These are phyloP conservation scores for Mortierella claussenii DNA, from an alignment of 192 early-diverging fungal species.

Conservation along the genomic window DNA sequence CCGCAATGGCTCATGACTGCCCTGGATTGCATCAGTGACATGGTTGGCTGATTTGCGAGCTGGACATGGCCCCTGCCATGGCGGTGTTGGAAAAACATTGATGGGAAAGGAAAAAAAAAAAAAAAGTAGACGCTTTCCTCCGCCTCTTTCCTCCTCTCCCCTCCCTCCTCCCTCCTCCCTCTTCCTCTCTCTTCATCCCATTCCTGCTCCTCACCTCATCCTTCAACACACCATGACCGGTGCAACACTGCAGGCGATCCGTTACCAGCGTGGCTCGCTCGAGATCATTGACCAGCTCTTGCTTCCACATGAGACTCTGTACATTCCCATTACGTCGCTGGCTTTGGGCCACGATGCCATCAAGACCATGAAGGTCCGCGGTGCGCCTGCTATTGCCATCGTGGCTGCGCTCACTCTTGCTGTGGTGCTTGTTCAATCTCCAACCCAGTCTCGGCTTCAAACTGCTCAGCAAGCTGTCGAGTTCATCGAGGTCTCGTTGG, in stretches of 20 bases:
- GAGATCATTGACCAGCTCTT: slow-evolving; percentile 92
- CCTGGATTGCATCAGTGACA: no score
- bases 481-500: slow-evolving; percentile 70
- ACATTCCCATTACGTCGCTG: slow-evolving; percentile 70
- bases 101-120: no score
- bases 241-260: slow-evolving; percentile 64
- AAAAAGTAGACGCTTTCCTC: neutral
- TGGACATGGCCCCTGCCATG: no score
- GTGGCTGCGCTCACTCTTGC: slow-evolving; percentile 92
- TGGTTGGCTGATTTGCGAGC: no score
- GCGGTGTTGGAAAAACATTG: no score
- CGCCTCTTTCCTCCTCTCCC: neutral
- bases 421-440: slow-evolving; percentile 70
- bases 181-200: no score
- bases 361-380: slow-evolving; percentile 91
- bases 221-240: slow-evolving; percentile 22
- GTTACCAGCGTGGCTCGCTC: slow-evolving; percentile 65
- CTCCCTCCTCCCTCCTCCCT: neutral
- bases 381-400: slow-evolving; percentile 97
- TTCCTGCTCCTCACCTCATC: no score
- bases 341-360: slow-evolving; percentile 88
- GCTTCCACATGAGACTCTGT: slow-evolving; percentile 86
- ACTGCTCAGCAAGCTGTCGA: slow-evolving; percentile 50
- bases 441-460: slow-evolving; percentile 20
- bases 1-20: neutral